phyloP scores from a whole-genome alignment of 805 yeast species.

The Kazachstania kunashirensis region DNA sequence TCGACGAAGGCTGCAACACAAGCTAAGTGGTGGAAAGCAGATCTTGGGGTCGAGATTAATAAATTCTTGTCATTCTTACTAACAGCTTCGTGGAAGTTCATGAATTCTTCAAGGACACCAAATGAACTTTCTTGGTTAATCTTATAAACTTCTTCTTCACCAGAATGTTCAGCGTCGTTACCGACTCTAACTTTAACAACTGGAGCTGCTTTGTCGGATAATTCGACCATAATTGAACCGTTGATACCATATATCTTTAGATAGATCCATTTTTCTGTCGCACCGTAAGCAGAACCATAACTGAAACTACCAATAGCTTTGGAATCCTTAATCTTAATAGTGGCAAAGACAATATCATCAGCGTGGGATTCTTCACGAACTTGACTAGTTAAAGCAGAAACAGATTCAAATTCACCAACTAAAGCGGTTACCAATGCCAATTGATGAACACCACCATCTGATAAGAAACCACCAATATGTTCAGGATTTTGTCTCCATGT shows the following conservation, averaged over 20 bases:
- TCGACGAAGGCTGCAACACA: conserved; percentile 77
- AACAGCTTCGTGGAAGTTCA: conserved; percentile 53
- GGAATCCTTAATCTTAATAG: conserved; percentile 49
- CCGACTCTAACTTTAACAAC: conserved; percentile 30
- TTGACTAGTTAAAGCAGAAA: conserved; percentile 72
- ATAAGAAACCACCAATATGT: conserved; percentile 85
- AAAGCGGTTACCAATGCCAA: conserved; percentile 76
- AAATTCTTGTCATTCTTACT: conserved; percentile 48
- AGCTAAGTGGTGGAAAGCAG: conserved; percentile 88
- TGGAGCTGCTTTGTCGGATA: conserved; percentile 37
- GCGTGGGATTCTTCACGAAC: conserved; percentile 69
- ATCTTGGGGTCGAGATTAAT: conserved; percentile 55
- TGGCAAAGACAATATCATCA: conserved; percentile 71
- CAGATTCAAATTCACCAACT: conserved; percentile 60
- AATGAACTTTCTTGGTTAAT: conserved; percentile 37
- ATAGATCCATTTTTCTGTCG: conserved; percentile 55
- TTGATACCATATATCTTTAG: conserved; percentile 69
- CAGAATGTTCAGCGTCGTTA: conserved; percentile 19
- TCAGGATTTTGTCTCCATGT: conserved; percentile 85
- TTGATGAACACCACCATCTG: conserved; percentile 97
- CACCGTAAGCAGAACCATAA: conserved; percentile 81
- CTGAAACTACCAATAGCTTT: conserved; percentile 72
- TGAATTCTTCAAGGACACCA: conserved; percentile 49
- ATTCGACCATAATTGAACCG: conserved; percentile 65
- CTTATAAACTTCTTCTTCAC: conserved; percentile 28